These are phyloP conservation scores for Mallotus repandus DNA, from an alignment of 441 rosid genomes.

Conservation along the genomic window DNA sequence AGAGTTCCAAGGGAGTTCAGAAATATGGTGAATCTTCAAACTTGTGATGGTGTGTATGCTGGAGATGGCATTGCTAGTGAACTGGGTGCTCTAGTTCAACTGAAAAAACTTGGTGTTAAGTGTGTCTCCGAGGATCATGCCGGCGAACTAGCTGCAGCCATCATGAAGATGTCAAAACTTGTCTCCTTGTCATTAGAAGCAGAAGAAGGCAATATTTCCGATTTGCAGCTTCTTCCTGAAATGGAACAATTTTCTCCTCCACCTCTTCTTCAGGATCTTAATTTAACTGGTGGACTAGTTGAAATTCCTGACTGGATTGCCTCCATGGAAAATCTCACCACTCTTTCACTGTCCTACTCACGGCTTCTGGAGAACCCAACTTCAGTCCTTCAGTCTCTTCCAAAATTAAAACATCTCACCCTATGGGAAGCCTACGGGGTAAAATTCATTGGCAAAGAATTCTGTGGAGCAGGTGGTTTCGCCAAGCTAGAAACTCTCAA, in stretches of 20 bases:
- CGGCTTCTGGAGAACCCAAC: constrained; percentile 14
- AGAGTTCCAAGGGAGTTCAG: constrained; percentile 20
- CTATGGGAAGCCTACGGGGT: not conserved
- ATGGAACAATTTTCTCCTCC: constrained; percentile 16
- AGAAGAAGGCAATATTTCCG: not conserved
- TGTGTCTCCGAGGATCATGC: constrained; percentile 23
- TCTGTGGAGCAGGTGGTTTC: constrained; percentile 11
- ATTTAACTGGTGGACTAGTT: not conserved
- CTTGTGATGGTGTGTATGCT: constrained; percentile 19
- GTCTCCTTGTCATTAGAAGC: constrained; percentile 7
- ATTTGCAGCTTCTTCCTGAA: not conserved
- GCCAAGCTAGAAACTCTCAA: constrained; percentile 15
- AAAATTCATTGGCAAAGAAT: too few species aligned
- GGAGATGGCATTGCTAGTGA: constrained; percentile 27
- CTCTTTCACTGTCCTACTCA: not conserved
- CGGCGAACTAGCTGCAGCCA: constrained; percentile 3
- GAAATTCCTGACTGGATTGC: constrained; percentile 26
- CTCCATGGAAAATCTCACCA: constrained; percentile 17
- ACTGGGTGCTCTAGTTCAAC: constrained; percentile 13
- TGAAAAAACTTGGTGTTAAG: not conserved
- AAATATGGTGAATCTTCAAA: constrained; percentile 13
- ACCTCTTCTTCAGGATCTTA: constrained; percentile 14
- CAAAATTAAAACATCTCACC: constrained; percentile 12
- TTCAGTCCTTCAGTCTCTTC: constrained; percentile 16
- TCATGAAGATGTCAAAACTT: constrained; percentile 14